Conservation (phyloP, 2,329 filamentous ascomycete genomes). For the Penicillium freii region DNA sequence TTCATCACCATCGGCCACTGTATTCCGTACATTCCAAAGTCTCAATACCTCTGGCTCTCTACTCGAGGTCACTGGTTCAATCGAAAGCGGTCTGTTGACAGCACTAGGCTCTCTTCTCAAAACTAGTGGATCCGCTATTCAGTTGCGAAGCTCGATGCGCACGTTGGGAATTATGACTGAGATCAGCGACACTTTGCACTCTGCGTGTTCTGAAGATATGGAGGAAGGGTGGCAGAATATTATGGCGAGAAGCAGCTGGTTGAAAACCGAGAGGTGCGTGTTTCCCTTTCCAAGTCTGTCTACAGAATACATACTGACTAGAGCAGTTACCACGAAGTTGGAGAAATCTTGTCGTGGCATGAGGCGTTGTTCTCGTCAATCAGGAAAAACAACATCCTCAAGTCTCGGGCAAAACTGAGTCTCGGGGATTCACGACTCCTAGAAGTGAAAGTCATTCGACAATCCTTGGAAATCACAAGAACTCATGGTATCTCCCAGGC, state of each 20-base stretch:
- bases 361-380: conserved; percentile 80
- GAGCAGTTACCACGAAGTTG: conserved; percentile 60
- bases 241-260: conserved; percentile 68
- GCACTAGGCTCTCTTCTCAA: conserved; percentile 44
- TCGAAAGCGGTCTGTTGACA: conserved; percentile 61
- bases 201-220: conserved; percentile 59
- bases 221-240: conserved; percentile 63
- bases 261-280: conserved; percentile 73
- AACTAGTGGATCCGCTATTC: conserved; percentile 38
- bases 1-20: conserved; percentile 62
- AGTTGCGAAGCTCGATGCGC: conserved; percentile 59
- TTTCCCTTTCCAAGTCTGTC: background rate
- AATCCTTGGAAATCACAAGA: conserved; percentile 72
- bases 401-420: conserved; percentile 60
- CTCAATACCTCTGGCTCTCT: conserved; percentile 66
- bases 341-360: conserved; percentile 76
- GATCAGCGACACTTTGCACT: conserved; percentile 71
- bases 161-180: conserved; percentile 74
- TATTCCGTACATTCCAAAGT: conserved; percentile 79
- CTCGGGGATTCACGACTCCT: conserved; percentile 64
- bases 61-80: conserved; percentile 52
- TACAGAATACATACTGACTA: conserved; percentile 16
- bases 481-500: conserved; percentile 81
- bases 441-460: conserved; percentile 73
- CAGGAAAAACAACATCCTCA: conserved; percentile 65